A percentile compares a stretch with the other conserved stretches of the same genome.
These are phyloP conservation scores for Cryptosporidium meleagridis DNA, from an alignment of 169 alveolate species.

Conservation along the genomic window DNA sequence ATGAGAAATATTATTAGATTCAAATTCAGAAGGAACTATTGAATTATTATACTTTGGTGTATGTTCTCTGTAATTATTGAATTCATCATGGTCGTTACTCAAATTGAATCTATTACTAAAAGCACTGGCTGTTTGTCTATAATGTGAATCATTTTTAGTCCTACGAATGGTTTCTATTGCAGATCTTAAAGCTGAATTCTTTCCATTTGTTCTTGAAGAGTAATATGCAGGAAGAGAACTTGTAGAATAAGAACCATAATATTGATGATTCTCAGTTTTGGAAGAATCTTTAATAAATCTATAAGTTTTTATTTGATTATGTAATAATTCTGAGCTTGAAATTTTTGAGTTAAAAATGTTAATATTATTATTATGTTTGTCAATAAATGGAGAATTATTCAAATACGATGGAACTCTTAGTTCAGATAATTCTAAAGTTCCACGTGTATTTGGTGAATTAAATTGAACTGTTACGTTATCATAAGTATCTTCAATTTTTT, in stretches of 20 bases:
- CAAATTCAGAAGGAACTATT: neutral
- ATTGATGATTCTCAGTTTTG: neutral
- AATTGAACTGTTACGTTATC: neutral
- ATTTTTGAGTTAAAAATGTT: neutral
- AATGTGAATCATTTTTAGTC: neutral
- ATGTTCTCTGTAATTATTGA: neutral
- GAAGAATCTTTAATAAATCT: constrained; percentile 27
- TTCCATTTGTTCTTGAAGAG: neutral
- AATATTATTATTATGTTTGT: neutral
- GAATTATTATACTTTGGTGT: neutral
- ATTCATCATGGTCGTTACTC: neutral
- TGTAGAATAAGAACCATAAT: neutral
- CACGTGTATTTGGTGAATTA: constrained; percentile 54
- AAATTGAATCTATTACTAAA: neutral
- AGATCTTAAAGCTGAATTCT: constrained; percentile 31
- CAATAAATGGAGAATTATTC: neutral
- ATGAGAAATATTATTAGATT: neutral
- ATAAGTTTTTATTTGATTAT: constrained; percentile 16
- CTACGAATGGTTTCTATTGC: constrained; percentile 30
- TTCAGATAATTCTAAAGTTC: constrained; percentile 58
- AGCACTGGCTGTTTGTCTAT: neutral
- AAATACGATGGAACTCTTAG: constrained; percentile 4
- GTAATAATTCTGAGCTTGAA: neutral
- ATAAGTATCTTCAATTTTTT: neutral
- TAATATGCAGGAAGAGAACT: neutral